Conservation (phyloP, 345 rosid species). For the Populus tremula region DNA sequence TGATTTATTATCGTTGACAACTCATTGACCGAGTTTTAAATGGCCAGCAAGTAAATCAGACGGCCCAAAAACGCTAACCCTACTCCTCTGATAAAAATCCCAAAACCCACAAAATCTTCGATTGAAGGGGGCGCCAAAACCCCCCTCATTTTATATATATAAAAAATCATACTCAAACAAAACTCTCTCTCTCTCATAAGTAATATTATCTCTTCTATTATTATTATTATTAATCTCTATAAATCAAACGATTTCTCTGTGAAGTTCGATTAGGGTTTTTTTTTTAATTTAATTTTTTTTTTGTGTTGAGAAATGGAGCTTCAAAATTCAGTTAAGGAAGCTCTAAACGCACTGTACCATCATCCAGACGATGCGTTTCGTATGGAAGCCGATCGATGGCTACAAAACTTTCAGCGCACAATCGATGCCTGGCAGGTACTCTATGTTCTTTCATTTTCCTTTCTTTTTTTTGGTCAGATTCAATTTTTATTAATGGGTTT, state of each 20-base stretch:
- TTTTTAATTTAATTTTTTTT: too few relatives aligned
- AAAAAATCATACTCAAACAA: background rate
- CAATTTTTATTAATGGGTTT: background rate
- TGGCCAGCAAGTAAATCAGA: background rate
- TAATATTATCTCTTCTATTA: background rate
- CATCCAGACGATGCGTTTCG: conserved; percentile 89
- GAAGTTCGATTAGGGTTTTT: background rate
- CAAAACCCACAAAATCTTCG: background rate
- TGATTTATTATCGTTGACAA: background rate
- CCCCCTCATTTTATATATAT: background rate
- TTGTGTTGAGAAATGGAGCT: conserved; percentile 52
- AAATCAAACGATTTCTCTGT: background rate
- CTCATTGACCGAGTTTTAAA: conserved; percentile 11
- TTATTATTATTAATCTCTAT: background rate
- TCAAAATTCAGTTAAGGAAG: conserved; percentile 86
- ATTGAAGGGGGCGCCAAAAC: conserved; percentile 12
- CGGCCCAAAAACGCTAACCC: conserved; percentile 6
- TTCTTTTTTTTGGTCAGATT: background rate
- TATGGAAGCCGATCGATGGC: conserved; percentile 87
- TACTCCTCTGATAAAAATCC: conserved; percentile 2
- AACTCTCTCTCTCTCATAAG: background rate
- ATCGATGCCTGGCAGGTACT: conserved; percentile 97
- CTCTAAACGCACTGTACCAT: conserved; percentile 96
- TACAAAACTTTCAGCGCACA: conserved; percentile 87
- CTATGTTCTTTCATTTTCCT: background rate